Conservation (phyloP, 116 monocot species). For the Phalaenopsis hybrid region DNA sequence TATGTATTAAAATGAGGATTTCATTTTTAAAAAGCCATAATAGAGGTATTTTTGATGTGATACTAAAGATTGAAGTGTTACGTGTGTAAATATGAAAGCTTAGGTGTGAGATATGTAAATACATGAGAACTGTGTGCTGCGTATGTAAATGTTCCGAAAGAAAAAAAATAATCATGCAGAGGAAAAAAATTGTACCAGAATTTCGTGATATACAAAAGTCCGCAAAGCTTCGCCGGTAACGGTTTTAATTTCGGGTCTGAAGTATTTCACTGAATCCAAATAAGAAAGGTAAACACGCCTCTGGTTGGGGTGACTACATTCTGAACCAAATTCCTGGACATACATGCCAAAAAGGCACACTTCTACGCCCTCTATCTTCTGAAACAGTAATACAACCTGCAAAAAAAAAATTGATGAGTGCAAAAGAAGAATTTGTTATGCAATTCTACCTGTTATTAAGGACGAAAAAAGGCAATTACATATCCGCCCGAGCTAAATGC, state of each 20-base stretch:
- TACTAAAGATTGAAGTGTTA: no score
- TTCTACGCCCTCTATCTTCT: conserved; percentile 71
- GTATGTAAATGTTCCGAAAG: no score
- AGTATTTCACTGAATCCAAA: conserved; percentile 77
- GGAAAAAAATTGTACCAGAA: conserved; percentile 36
- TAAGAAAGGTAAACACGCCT: conserved; percentile 71
- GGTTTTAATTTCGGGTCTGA: conserved; percentile 59
- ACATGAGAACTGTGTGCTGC: no score
- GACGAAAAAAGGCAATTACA: neutral
- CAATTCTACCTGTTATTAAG: neutral
- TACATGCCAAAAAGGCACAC: conserved; percentile 74
- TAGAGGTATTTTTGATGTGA: no score
- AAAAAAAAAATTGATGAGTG: conserved; percentile 12
- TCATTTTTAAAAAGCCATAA: no score
- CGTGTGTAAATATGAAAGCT: no score
- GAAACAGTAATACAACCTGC: conserved; percentile 67
- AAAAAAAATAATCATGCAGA: conserved; percentile 3
- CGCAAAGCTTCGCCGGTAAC: conserved; percentile 66
- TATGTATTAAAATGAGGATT: no score
- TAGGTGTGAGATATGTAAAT: no score
- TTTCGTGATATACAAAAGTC: conserved; percentile 79
- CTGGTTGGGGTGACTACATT: conserved; percentile 54
- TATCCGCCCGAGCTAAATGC: neutral
- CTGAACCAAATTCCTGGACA: conserved; percentile 79
- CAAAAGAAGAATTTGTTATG: neutral